Evolutionary conservation across 495 filamentous ascomycete species (phyloP).

Genomic region (Daldinia vernicosa): DNA sequence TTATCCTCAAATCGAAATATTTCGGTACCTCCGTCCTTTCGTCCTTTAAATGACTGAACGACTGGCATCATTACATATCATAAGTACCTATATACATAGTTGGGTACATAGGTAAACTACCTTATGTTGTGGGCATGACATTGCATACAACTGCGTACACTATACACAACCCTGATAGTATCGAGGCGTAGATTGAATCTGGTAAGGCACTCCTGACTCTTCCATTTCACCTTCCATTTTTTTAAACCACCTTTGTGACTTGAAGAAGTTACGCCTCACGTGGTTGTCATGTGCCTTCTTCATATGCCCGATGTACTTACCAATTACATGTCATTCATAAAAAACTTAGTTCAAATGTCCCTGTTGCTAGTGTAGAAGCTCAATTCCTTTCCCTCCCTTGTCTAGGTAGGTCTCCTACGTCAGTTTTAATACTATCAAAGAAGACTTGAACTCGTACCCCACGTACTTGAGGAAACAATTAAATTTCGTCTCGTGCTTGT

Average conservation of each 20-base stretch:
- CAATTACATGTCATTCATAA: neutral
- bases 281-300: conserved; percentile 10
- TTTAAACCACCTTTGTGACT: conserved; percentile 3
- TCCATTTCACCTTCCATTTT: conserved; percentile 13
- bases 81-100: neutral
- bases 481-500: conserved; percentile 20
- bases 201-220: conserved; percentile 19
- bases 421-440: conserved; percentile 28
- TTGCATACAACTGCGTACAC: neutral
- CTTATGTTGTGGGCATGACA: neutral
- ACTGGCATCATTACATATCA: conserved; percentile 5
- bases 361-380: neutral
- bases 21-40: conserved; percentile 13
- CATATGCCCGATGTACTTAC: neutral
- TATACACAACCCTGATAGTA: neutral
- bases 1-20: conserved; percentile 38
- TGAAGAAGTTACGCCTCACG: conserved; percentile 12
- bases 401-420: conserved; percentile 28
- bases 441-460: conserved; percentile 27
- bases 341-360: neutral
- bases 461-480: conserved; percentile 9
- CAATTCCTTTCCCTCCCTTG: conserved; percentile 12
- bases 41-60: conserved; percentile 19
- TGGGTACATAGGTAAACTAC: neutral
- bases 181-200: neutral